Evolutionary conservation across 192 early-diverging fungal genomes (phyloP).

Genomic region (Spinellus fusiger): DNA sequence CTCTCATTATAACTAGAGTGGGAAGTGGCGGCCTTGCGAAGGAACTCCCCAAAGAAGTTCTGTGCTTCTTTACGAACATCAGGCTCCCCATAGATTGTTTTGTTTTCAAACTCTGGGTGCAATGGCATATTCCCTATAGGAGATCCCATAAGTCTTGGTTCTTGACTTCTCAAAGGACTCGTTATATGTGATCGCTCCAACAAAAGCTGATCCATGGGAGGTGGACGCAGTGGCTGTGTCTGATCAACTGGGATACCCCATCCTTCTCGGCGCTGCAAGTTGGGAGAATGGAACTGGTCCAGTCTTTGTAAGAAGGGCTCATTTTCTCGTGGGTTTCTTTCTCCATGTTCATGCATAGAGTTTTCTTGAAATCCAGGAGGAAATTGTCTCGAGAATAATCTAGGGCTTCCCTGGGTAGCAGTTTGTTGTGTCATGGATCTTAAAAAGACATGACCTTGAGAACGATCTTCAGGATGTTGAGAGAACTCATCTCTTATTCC

Average conservation of each 20-base stretch:
- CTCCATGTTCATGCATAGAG: neutral
- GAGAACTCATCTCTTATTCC: neutral
- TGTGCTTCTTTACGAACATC: conserved; percentile 39
- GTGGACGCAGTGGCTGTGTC: neutral
- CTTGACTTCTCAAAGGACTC: neutral
- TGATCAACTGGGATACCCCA: neutral
- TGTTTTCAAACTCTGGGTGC: neutral
- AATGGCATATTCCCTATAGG: neutral
- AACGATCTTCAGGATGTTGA: neutral
- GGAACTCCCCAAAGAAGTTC: conserved; percentile 53
- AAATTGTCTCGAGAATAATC: neutral
- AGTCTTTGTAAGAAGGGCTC: neutral
- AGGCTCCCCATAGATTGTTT: neutral
- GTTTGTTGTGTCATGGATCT: neutral
- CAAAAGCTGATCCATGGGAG: neutral
- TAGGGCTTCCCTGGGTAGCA: neutral
- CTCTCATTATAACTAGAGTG: conserved; percentile 12
- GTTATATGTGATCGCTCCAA: neutral
- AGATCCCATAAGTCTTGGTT: neutral
- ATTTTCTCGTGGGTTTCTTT: neutral
- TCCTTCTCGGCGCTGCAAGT: neutral
- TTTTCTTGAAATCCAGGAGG: neutral
- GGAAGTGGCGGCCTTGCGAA: conserved; percentile 45
- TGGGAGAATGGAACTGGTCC: neutral
- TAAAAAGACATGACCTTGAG: neutral